Conservation (phyloP, 2,329 filamentous ascomycete species). For the Aureobasidium pullulans region DNA sequence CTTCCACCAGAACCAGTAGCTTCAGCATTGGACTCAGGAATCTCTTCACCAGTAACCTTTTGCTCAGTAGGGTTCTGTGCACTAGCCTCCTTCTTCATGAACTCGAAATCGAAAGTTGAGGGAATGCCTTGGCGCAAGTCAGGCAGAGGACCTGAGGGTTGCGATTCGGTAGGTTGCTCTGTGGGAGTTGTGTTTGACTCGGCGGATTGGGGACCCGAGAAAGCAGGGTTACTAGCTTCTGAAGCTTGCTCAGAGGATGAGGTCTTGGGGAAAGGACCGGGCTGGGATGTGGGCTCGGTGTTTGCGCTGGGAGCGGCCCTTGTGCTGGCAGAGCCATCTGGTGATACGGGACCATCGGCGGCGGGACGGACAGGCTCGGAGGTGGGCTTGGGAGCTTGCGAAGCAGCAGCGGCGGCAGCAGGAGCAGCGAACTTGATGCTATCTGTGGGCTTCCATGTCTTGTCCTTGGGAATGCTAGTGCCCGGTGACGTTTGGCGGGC, state of each 20-base stretch:
- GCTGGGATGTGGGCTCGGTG: constrained; percentile 21
- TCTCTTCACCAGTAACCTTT: constrained; percentile 23
- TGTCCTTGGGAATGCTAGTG: constrained; percentile 26
- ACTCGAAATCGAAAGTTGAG: constrained; percentile 77
- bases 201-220: constrained; percentile 28
- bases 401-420: constrained; percentile 17
- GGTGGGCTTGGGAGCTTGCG: constrained; percentile 14
- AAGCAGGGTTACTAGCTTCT: constrained; percentile 28
- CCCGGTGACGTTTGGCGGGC: constrained; percentile 28
- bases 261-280: constrained; percentile 17
- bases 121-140: constrained; percentile 93
- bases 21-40: constrained; percentile 15
- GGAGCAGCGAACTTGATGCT: constrained; percentile 31
- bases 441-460: constrained; percentile 35
- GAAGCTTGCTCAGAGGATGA: constrained; percentile 12
- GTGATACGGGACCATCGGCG: constrained; percentile 21
- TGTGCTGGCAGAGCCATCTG: constrained; percentile 29
- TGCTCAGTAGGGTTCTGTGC: constrained; percentile 18
- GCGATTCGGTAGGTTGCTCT: constrained; percentile 28
- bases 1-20: constrained; percentile 24
- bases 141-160: constrained; percentile 58
- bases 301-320: constrained; percentile 23
- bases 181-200: constrained; percentile 28
- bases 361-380: constrained; percentile 24
- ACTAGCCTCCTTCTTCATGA: constrained; percentile 34